Evolutionary conservation across 208 protist species (phyloP), one percentile per base, ranked within the genome.

Genomic region (Trypanosomatidae sp.): DNA sequence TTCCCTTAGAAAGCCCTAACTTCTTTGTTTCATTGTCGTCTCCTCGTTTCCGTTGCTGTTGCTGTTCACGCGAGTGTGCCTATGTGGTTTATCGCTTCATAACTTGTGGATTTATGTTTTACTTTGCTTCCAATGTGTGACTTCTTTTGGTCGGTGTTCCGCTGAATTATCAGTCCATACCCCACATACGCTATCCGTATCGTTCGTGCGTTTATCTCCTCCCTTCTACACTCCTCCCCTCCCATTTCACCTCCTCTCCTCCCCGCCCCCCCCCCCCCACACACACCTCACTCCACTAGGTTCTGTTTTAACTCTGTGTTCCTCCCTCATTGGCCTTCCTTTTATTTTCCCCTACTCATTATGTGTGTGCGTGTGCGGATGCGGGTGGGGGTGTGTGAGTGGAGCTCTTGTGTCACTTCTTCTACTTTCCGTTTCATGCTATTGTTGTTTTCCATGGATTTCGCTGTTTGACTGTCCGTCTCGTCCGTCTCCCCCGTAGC

Each of bases 231-330:
- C 36, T 46, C n/a, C 39, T 39, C 28, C 39, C 39, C 25, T 46
- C 60, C 60, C 60, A 41, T 7, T 6, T n/a, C 30, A 41, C 36
- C 56, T n/a, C 56, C 19, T 39, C 56, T 41, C 56, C 28, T n/a
- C n/a, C n/a, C 49, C n/a, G n/a, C 49, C 17, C 22, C 50, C 17
- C 3, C 50, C 22, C 50, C 50, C 49, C 1, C 49, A 13, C 49
- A 53, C 17, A 15, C 50, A 55, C 50, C 50, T 7, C 30, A 15
- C 19, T 28, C 56, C 9, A 62, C 56, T 62, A 39, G 47, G 9
- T 6, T 59, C 55, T 36, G 19, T 71, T 47, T 28, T 60, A 44
- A 47, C 25, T 62, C 28, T 59, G 66, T 59, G 66, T 28, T n/a
- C 53, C 33, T 71, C 28, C 25, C 58, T 17, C 3, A 7, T 30